Evolutionary conservation across 805 yeast genomes (phyloP).

Genomic region (Torulaspora franciscae): DNA sequence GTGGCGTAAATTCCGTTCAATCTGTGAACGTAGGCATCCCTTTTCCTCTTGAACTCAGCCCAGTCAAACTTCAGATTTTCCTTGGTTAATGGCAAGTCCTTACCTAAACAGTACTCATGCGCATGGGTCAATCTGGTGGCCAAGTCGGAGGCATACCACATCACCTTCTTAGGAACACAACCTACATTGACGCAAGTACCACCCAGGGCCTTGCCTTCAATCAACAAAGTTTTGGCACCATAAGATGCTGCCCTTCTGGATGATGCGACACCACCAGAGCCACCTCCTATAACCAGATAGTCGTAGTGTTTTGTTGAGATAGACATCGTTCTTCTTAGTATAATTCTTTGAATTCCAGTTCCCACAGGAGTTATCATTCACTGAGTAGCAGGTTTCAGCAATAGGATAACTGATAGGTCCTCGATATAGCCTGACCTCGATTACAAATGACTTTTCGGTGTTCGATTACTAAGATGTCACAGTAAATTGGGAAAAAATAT

Average conservation of each 20-base stretch:
- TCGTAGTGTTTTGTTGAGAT: conserved; percentile 64
- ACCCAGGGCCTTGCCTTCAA: conserved; percentile 81
- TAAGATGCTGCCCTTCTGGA: conserved; percentile 93
- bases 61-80: conserved; percentile 68
- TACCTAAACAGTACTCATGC: conserved; percentile 73
- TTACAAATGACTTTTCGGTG: conserved; percentile 2
- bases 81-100: conserved; percentile 47
- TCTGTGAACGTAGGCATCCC: conserved; percentile 86
- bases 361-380: conserved; percentile 5
- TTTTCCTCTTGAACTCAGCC: conserved; percentile 72
- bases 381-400: background rate
- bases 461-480: background rate
- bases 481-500: background rate
- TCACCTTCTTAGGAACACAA: conserved; percentile 96
- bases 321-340: conserved; percentile 45
- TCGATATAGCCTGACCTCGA: background rate
- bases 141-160: conserved; percentile 96
- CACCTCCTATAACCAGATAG: conserved; percentile 96
- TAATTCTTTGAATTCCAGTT: conserved; percentile 6
- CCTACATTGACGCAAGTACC: conserved; percentile 99
- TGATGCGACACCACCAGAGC: conserved; percentile 98
- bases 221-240: conserved; percentile 80
- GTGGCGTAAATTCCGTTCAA: conserved; percentile 91
- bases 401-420: background rate
- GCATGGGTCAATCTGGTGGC: conserved; percentile 75